These are phyloP conservation scores for Pyrenophora seminiperda DNA, from an alignment of 2,329 filamentous ascomycete species.

Conservation along the genomic window DNA sequence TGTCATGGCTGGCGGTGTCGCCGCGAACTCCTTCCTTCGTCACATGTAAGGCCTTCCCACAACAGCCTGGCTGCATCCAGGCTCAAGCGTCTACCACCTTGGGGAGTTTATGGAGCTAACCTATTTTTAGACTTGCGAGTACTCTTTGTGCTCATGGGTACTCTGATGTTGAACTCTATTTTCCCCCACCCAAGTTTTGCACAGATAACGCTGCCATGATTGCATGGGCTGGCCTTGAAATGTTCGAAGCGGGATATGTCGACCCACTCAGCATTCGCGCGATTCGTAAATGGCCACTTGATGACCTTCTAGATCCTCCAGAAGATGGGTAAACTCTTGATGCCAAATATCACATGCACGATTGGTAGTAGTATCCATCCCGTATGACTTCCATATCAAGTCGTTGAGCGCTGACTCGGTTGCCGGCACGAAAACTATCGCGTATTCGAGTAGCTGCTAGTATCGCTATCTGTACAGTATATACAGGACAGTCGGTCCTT, in stretches of 20 bases:
- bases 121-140: constrained; percentile 48
- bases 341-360: not conserved
- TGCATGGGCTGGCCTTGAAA: constrained; percentile 89
- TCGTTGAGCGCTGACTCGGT: not conserved
- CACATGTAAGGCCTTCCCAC: constrained; percentile 56
- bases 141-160: constrained; percentile 72
- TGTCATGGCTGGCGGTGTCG: constrained; percentile 89
- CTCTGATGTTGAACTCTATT: constrained; percentile 64
- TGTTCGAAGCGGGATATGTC: constrained; percentile 76
- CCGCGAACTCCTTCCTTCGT: constrained; percentile 79
- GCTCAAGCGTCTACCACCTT: no score
- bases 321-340: constrained; percentile 18
- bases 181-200: constrained; percentile 78
- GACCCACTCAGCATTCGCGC: constrained; percentile 38
- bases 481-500: not conserved
- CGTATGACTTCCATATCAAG: not conserved
- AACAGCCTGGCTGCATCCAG: not conserved
- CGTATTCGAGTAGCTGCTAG: not conserved
- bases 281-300: constrained; percentile 47
- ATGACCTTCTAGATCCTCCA: constrained; percentile 37
- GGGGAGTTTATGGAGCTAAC: constrained; percentile 6
- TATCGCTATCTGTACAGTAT: not conserved
- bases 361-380: not conserved
- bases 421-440: not conserved
- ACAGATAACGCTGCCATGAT: constrained; percentile 99